phyloP scores from a whole-genome alignment of 106 monocot species.

The Dioscorea zingiberensis region DNA sequence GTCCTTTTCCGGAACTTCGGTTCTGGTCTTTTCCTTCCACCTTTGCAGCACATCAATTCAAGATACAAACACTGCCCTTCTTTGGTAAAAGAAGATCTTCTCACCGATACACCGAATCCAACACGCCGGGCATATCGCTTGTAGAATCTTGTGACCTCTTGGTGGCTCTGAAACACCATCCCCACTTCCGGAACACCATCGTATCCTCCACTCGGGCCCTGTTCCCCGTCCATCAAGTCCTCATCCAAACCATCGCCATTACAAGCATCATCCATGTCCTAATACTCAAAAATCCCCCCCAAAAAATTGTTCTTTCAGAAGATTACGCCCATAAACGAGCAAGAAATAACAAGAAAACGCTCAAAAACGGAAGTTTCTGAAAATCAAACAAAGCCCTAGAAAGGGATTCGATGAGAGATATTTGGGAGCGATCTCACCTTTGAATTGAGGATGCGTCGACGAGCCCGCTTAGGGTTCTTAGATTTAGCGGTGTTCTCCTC shows the following conservation, averaged over 20 bases:
- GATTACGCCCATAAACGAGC: not conserved
- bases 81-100: conserved; percentile 60
- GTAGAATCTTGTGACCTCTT: conserved; percentile 51
- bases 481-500: conserved; percentile 11
- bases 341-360: not conserved
- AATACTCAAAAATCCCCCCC: not conserved
- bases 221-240: conserved; percentile 12
- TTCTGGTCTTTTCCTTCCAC: conserved; percentile 41
- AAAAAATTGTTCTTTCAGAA: not conserved
- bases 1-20: conserved; percentile 56
- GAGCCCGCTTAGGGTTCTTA: conserved; percentile 16
- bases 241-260: conserved; percentile 13
- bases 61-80: conserved; percentile 55
- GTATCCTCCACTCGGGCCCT: conserved; percentile 18
- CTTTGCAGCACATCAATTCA: conserved; percentile 77
- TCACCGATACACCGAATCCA: conserved; percentile 61
- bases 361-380: conserved; percentile 1
- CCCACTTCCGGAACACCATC: conserved; percentile 58
- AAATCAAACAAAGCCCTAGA: not conserved
- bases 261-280: conserved; percentile 7
- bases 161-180: conserved; percentile 52
- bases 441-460: conserved; percentile 23
- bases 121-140: conserved; percentile 47
- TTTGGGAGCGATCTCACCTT: conserved; percentile 9
- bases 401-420: too few species aligned